Evolutionary conservation across 2,329 filamentous ascomycete genomes (phyloP).

Genomic region (Volutella citrinella): DNA sequence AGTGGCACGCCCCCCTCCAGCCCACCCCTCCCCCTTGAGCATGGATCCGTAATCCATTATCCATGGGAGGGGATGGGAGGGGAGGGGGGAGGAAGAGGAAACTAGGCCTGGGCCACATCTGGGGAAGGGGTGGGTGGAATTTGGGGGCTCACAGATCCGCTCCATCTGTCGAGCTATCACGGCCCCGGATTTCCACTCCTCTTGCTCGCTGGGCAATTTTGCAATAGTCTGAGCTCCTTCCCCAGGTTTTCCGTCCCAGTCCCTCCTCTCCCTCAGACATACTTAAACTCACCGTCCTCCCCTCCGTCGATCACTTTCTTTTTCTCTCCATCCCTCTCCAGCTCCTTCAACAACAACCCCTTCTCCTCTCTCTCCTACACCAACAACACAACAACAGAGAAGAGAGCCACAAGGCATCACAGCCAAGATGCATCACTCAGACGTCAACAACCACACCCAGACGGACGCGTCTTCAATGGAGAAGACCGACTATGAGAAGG

Average conservation of each 20-base stretch:
- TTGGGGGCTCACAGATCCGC: no score
- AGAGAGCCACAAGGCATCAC: neutral
- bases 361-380: neutral
- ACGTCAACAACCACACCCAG: slow-evolving; percentile 5
- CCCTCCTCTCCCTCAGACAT: slow-evolving; percentile 2
- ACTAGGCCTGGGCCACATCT: neutral
- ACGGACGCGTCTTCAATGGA: slow-evolving; percentile 24
- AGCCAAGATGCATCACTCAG: slow-evolving; percentile 16
- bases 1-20: no score
- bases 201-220: neutral
- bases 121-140: no score
- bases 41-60: neutral
- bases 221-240: slow-evolving; percentile 10
- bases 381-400: neutral
- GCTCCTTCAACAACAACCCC: neutral
- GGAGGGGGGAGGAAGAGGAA: neutral
- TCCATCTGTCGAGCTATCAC: neutral
- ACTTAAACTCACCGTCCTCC: neutral
- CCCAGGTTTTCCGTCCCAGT: slow-evolving; percentile 15
- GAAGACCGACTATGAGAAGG: slow-evolving; percentile 26
- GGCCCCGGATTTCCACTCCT: slow-evolving; percentile 1
- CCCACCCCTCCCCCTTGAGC: no score
- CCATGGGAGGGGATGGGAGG: neutral
- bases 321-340: neutral
- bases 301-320: neutral